Evolutionary conservation across 805 yeast species (phyloP).

Genomic region (Suhomyces kilbournensis): DNA sequence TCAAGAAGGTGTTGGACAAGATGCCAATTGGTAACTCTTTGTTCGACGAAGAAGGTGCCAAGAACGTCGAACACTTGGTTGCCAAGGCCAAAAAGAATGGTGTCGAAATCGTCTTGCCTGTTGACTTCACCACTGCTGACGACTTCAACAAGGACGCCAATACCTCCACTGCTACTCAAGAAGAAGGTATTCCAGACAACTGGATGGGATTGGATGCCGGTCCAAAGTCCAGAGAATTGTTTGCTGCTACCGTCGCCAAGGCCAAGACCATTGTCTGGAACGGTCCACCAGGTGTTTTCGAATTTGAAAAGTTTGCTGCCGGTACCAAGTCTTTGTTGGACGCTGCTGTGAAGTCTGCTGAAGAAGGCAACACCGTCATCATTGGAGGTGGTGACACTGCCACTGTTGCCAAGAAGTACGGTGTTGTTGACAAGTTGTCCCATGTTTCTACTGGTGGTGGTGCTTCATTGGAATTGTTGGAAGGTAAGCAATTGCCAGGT

Average conservation of each 20-base stretch:
- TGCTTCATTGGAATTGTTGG: slow-evolving; percentile 97
- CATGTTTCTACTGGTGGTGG: slow-evolving; percentile 99
- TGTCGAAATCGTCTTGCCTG: slow-evolving; percentile 91
- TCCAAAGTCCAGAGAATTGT: slow-evolving; percentile 79
- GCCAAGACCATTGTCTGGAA: slow-evolving; percentile 99
- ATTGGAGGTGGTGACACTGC: slow-evolving; percentile 99
- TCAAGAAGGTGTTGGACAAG: slow-evolving; percentile 86
- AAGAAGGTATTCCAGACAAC: slow-evolving; percentile 89
- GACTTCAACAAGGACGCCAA: slow-evolving; percentile 89
- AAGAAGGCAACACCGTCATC: slow-evolving; percentile 88
- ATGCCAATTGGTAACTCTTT: slow-evolving; percentile 89
- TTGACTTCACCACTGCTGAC: slow-evolving; percentile 95
- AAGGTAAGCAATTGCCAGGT: slow-evolving; percentile 99
- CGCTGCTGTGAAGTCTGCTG: slow-evolving; percentile 82
- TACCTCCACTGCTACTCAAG: slow-evolving; percentile 79
- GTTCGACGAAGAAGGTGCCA: slow-evolving; percentile 91
- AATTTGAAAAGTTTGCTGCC: slow-evolving; percentile 84
- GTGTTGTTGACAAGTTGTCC: slow-evolving; percentile 92
- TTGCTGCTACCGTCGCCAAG: slow-evolving; percentile 76
- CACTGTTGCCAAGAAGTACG: slow-evolving; percentile 97
- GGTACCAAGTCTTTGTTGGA: slow-evolving; percentile 92
- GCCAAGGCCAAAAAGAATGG: slow-evolving; percentile 95
- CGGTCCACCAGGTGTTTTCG: slow-evolving; percentile 99
- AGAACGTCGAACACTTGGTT: slow-evolving; percentile 86
- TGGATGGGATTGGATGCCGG: slow-evolving; percentile 97